Base-by-base conservation (phyloP, 2,329 filamentous ascomycete species). In the Fusarium sp. region DNA sequence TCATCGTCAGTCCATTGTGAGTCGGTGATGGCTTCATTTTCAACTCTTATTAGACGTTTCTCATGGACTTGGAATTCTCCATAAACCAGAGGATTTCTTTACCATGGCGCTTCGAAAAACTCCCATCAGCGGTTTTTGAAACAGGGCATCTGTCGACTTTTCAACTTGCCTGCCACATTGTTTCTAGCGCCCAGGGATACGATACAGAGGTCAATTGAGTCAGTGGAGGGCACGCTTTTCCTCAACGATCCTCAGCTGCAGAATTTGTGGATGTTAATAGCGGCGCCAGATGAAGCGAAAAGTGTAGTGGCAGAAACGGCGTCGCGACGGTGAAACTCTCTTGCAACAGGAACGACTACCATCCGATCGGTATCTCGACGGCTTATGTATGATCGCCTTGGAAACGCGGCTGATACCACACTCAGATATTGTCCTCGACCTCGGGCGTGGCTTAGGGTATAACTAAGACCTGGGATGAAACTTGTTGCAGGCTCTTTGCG, bases 11-110 rank as follows among this genome's bases (percentile, higher is more conserved):
- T 75, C 63, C 75, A 78, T 66, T 30, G 56, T 48, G 38, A 72
- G 66, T 68, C 78, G 72, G 72, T 58, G 76, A 78, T 78, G 75
- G 76, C 76, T 78, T 78, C 76, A 78, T 78, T 70, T 63, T 41
- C 28, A 18, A 24, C 8, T 26, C 24, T 26, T 53, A 26, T 78
- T 76, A 69, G 53, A 69, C 67, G 76, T 78, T 78, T 66, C 66
- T 56, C 55, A 57, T 51, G 53, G 36, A 66, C 35, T 62, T 63
- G 26, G 54, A 26, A 50, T 64, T 51, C 38, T 59, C 45, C 58
- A 39, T 75, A 12, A n/a, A 36, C 35, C 38, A 44, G 32, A 38
- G 26, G 28, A 36, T 59, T 39, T 36, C 17, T n/a, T 20, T 5
- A 28, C 28, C 32, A 30, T 38, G 50, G 36, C 47, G 55, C 42